Evolutionary conservation across 306 rosid genomes (phyloP).

Genomic region (Psophocarpus tetragonolobus): DNA sequence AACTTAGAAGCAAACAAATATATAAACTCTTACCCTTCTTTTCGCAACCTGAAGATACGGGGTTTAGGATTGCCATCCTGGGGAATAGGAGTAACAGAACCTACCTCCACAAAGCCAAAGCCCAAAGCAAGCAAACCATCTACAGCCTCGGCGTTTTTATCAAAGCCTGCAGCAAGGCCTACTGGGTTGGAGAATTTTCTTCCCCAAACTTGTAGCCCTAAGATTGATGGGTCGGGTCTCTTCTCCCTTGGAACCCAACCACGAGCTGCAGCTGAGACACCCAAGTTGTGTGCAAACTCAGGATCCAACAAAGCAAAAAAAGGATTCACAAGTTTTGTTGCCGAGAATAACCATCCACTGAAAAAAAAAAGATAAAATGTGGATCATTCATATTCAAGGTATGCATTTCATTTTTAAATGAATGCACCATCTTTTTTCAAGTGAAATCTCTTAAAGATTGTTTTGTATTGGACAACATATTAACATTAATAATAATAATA

Average conservation of each 20-base stretch:
- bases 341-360: slow-evolving; percentile 98
- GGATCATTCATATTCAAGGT: slow-evolving; percentile 27
- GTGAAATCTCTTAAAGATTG: slow-evolving; percentile 7
- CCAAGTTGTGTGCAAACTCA: slow-evolving; percentile 83
- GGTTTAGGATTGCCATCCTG: slow-evolving; percentile 98
- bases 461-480: too few species aligned
- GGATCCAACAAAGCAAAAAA: slow-evolving; percentile 91
- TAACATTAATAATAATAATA: too few species aligned
- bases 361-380: slow-evolving; percentile 44
- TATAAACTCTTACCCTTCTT: slow-evolving; percentile 62
- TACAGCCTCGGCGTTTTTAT: slow-evolving; percentile 92
- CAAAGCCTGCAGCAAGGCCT: slow-evolving; percentile 99
- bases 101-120: slow-evolving; percentile 96
- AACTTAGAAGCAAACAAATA: slow-evolving; percentile 29
- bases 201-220: slow-evolving; percentile 96
- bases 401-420: slow-evolving; percentile 16
- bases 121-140: slow-evolving; percentile 93
- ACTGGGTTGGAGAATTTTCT: slow-evolving; percentile 91
- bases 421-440: not conserved
- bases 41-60: slow-evolving; percentile 77
- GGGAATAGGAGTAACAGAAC: slow-evolving; percentile 94
- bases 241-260: slow-evolving; percentile 99
- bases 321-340: slow-evolving; percentile 90
- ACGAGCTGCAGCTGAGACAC: slow-evolving; percentile 89
- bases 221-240: slow-evolving; percentile 69